Evolutionary conservation across 352 stramenopile species (phyloP).

Genomic region (Phytophthora fragariaefolia): DNA sequence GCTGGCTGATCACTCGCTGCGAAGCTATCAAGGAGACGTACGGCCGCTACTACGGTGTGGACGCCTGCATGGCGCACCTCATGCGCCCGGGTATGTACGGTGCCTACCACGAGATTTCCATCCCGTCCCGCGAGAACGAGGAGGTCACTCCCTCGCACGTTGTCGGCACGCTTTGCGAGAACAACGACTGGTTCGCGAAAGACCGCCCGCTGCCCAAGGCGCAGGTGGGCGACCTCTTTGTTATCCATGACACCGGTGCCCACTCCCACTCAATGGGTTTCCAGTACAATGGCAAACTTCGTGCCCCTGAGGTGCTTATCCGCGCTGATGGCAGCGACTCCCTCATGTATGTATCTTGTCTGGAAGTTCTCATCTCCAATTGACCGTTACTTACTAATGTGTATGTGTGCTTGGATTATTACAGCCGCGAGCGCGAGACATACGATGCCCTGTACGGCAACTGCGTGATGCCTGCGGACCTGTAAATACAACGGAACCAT

Average conservation of each 20-base stretch:
- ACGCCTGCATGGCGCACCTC: conserved; percentile 91
- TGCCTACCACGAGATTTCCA: conserved; percentile 89
- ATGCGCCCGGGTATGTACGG: conserved; percentile 93
- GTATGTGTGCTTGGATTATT: conserved; percentile 13
- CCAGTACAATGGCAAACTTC: conserved; percentile 93
- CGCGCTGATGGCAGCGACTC: conserved; percentile 55
- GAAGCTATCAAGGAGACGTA: conserved; percentile 90
- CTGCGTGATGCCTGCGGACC: conserved; percentile 67
- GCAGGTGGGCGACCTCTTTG: conserved; percentile 87
- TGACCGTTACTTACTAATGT: conserved; percentile 6
- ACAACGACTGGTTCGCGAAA: conserved; percentile 94
- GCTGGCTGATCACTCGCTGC: conserved; percentile 86
- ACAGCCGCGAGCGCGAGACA: conserved; percentile 78
- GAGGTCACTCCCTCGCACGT: conserved; percentile 65
- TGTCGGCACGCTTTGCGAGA: conserved; percentile 89
- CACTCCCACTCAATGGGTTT: conserved; percentile 94
- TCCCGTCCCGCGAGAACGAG: conserved; percentile 63
- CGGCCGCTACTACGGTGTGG: conserved; percentile 87
- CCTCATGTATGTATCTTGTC: conserved; percentile 69
- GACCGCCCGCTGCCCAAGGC: conserved; percentile 73
- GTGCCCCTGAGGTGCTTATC: conserved; percentile 87
- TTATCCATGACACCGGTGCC: conserved; percentile 91
- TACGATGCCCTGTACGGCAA: conserved; percentile 81
- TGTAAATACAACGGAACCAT: conserved; percentile 35
- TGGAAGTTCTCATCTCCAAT: too few species aligned